phyloP scores from a whole-genome alignment of 768 basidiomycete genomes.

The Kwoniella sp. region DNA sequence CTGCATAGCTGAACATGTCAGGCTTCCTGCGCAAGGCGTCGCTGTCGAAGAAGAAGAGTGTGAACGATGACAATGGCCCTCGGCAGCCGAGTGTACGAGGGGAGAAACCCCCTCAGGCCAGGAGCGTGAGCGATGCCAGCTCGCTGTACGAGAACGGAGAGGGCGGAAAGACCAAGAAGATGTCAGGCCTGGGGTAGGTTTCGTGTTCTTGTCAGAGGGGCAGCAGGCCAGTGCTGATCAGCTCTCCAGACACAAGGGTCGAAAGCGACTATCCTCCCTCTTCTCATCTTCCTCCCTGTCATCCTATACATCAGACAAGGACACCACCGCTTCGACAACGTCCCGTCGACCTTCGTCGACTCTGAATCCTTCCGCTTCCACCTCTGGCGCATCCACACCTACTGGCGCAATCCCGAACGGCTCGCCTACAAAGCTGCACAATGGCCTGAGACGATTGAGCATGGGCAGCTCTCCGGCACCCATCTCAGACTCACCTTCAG shows the following conservation, averaged over 20 bases:
- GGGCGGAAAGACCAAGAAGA: slow-evolving; percentile 13
- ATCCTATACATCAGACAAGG: slow-evolving; percentile 13
- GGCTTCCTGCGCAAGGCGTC: slow-evolving; percentile 38
- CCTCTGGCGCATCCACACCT: slow-evolving; percentile 29
- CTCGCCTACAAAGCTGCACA: background rate
- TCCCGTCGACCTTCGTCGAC: slow-evolving; percentile 12
- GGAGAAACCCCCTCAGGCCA: slow-evolving; percentile 26
- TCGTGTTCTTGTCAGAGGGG: background rate
- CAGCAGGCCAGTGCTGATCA: background rate
- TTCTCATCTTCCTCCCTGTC: slow-evolving; percentile 41
- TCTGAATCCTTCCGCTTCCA: slow-evolving; percentile 19
- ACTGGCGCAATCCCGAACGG: slow-evolving; percentile 19
- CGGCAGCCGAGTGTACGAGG: slow-evolving; percentile 1
- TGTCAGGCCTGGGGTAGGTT: slow-evolving; percentile 22
- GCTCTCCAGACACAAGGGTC: slow-evolving; percentile 22
- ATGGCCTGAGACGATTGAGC: slow-evolving; percentile 3
- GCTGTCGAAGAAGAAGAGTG: slow-evolving; percentile 26
- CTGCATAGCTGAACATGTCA: too few species aligned
- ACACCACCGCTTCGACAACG: slow-evolving; percentile 8
- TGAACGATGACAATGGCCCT: slow-evolving; percentile 15
- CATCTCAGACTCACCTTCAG: slow-evolving; percentile 19
- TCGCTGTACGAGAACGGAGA: slow-evolving; percentile 10
- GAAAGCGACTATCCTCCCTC: slow-evolving; percentile 37
- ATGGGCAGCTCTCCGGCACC: slow-evolving; percentile 6
- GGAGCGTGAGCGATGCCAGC: slow-evolving; percentile 25